phyloP scores from a whole-genome alignment of 2,329 filamentous ascomycete genomes.

The Phoma sp. region DNA sequence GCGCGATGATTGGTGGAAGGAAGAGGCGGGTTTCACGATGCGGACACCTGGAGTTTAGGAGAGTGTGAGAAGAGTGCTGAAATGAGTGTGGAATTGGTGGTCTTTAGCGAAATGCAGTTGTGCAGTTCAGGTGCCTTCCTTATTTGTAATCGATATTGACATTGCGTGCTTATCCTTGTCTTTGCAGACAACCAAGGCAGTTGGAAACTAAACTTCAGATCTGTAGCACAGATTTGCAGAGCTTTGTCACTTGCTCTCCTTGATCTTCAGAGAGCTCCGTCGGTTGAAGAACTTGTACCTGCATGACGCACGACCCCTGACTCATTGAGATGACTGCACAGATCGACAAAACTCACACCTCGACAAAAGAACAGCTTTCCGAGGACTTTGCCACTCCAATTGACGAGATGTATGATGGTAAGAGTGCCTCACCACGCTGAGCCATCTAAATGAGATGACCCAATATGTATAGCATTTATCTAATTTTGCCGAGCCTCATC shows the following conservation, averaged over 20 bases:
- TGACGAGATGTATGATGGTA: too few relatives aligned
- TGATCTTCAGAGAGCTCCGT: neutral
- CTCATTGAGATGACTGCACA: neutral
- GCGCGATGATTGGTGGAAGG: slow-evolving; percentile 1
- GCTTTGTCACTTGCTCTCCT: neutral
- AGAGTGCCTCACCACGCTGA: too few relatives aligned
- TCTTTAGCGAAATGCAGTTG: neutral
- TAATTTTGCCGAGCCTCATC: slow-evolving; percentile 3
- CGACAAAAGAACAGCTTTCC: neutral
- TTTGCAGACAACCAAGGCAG: neutral
- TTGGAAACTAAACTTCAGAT: neutral
- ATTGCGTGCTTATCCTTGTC: slow-evolving; percentile 15
- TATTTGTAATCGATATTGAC: slow-evolving; percentile 14
- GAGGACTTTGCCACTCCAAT: neutral
- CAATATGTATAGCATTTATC: too few relatives aligned
- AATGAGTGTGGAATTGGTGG: neutral
- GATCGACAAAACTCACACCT: neutral
- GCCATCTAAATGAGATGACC: too few relatives aligned
- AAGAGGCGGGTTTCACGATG: neutral
- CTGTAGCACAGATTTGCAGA: neutral
- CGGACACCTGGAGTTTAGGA: neutral
- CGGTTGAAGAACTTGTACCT: neutral
- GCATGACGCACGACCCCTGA: neutral
- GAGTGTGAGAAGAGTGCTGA: neutral
- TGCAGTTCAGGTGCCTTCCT: neutral